These are phyloP conservation scores for Sphaerulina musiva DNA, from an alignment of 2,329 filamentous ascomycete genomes.

Conservation along the genomic window DNA sequence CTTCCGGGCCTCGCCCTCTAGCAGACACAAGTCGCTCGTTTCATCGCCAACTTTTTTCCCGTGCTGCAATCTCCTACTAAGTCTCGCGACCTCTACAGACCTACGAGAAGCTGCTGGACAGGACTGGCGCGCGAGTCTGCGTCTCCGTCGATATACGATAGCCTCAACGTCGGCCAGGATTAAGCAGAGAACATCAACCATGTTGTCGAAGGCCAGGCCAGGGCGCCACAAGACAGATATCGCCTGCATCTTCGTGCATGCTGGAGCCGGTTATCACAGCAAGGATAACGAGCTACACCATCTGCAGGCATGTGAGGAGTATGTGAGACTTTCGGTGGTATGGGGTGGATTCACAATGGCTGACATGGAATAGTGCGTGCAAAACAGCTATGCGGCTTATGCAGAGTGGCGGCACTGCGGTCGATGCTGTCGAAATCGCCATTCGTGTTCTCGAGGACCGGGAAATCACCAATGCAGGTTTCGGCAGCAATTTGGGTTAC, in stretches of 20 bases:
- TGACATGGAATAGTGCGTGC: constrained; percentile 59
- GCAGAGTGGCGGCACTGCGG: constrained; percentile 67
- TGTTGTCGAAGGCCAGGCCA: constrained; percentile 31
- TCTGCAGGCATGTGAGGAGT: constrained; percentile 83
- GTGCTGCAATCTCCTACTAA: constrained; percentile 6
- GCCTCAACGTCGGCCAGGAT: constrained; percentile 4
- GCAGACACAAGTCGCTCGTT: constrained; percentile 5
- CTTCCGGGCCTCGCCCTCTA: background rate
- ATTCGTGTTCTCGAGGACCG: constrained; percentile 83
- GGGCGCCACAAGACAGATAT: constrained; percentile 40
- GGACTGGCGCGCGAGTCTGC: background rate
- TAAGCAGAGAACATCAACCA: constrained; percentile 22
- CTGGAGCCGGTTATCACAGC: constrained; percentile 91
- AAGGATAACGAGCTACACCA: constrained; percentile 77
- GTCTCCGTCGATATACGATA: background rate
- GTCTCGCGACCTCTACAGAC: constrained; percentile 4
- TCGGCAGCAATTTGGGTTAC: constrained; percentile 87
- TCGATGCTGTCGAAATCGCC: constrained; percentile 85
- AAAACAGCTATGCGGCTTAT: constrained; percentile 75
- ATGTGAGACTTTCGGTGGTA: constrained; percentile 37
- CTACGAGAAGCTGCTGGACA: constrained; percentile 5
- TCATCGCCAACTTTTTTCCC: constrained; percentile 4
- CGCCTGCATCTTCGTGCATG: constrained; percentile 87
- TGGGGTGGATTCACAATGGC: background rate
- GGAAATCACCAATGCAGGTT: constrained; percentile 94